Base-by-base conservation (phyloP, 2,329 filamentous ascomycete genomes). In the Xylariaceae sp. region DNA sequence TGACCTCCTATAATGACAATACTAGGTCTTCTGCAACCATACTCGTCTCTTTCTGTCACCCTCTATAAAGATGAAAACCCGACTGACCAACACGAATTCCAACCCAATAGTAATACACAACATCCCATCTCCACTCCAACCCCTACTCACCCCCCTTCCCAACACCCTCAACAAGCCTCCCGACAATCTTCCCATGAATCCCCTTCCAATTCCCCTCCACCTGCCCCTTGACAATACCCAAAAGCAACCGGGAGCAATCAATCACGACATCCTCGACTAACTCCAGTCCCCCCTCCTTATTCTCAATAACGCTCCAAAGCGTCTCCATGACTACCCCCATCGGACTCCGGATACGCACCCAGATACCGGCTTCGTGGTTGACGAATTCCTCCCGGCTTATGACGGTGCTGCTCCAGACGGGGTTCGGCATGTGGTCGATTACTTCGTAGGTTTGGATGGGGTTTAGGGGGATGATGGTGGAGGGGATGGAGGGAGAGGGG, bases 321-420 rank as follows among this genome's bases (percentile, higher is more conserved):
- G 81, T 82, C 68, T 85, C 82, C 75, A 84, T 78, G 2, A 79
- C 70, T 39, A 82, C 73, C 50, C 74, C 76, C 69, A 84, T 66
- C 17, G 82, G 81, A 47, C 79, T 80, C 49, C 72, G 73, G 56
- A 83, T 78, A 8, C 81, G 72, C 48, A 81, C 78, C 67, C 82
- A 83, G 5, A 81, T 65, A 15, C 82, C 82, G 34, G 70, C 73
- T n/a, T 72, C 72, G 15, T 79, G 71, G 61, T 82, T 71, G 15
- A 79, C 77, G 61, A 84, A 80, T 70, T 84, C 81, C 66, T 82
- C 81, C 4, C 70, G 77, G 72, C 80, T 83, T 55, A 79, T 75
- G 5, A 84, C 78, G 52, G 79, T 77, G 55, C 75, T 78, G 66
- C 81, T 80, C 80, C 80, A 84, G 34, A 84, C 73, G 2, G 81